Conservation (phyloP, 2,329 filamentous ascomycete species). For the Alternaria tenuissima region DNA sequence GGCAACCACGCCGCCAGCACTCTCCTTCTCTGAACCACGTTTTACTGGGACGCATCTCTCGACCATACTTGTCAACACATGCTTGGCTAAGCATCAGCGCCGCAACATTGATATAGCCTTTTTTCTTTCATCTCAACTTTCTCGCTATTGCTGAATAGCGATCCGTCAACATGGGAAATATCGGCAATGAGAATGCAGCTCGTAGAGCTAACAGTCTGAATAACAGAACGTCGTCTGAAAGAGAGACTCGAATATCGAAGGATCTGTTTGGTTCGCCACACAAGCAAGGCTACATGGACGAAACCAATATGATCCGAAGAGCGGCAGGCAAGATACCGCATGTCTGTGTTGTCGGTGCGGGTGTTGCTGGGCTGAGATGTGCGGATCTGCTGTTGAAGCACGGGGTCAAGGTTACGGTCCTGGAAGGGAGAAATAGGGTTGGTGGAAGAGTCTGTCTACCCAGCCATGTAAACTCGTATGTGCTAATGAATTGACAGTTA, state of each 20-base stretch:
- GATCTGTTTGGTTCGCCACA: conserved; percentile 46
- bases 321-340: conserved; percentile 56
- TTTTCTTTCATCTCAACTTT: background rate
- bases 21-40: background rate
- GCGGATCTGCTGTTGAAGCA: conserved; percentile 71
- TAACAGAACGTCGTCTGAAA: conserved; percentile 24
- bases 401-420: conserved; percentile 72
- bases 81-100: background rate
- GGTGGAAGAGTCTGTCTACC: conserved; percentile 66
- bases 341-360: conserved; percentile 74
- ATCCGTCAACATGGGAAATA: conserved; percentile 27
- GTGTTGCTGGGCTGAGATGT: conserved; percentile 74
- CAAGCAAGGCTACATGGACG: conserved; percentile 30
- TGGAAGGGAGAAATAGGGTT: conserved; percentile 72
- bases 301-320: conserved; percentile 42
- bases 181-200: conserved; percentile 37
- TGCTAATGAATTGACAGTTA: conserved; percentile 47
- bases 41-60: background rate
- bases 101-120: background rate
- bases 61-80: background rate
- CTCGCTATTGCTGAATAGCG: background rate
- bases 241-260: conserved; percentile 43
- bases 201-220: conserved; percentile 39
- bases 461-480: too few relatives aligned
- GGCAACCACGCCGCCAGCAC: background rate